Conservation (phyloP, 2,329 filamentous ascomycete species). For the Ascochyta lentis region DNA sequence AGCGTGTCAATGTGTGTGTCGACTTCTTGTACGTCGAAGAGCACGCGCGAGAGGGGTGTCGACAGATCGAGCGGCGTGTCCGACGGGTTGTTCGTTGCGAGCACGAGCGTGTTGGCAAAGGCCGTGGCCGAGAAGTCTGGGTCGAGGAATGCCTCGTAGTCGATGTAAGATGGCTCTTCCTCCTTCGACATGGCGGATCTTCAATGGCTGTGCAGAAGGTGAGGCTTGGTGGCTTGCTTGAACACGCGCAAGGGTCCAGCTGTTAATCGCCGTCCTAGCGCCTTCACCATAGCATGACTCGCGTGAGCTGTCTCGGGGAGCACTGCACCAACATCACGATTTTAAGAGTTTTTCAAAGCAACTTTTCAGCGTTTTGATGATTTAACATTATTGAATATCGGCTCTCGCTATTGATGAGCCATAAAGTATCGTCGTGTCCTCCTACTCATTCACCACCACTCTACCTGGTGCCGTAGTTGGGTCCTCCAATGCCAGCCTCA, state of each 20-base stretch:
- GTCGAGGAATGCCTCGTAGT: conserved; percentile 90
- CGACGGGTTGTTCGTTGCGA: conserved; percentile 88
- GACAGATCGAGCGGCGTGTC: conserved; percentile 92
- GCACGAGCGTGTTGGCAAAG: conserved; percentile 89
- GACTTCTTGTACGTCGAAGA: conserved; percentile 96
- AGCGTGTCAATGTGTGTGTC: conserved; percentile 93
- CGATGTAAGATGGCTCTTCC: conserved; percentile 81
- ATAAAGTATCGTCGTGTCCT: not conserved
- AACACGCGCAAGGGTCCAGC: conserved; percentile 8
- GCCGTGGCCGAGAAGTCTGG: conserved; percentile 79
- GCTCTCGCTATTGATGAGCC: not conserved
- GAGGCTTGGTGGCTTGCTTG: conserved; percentile 3
- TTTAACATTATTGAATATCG: conserved; percentile 5
- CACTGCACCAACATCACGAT: no score
- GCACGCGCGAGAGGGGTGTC: conserved; percentile 87
- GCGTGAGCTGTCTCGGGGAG: conserved; percentile 7
- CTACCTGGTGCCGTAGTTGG: conserved; percentile 22
- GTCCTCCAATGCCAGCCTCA: conserved; percentile 26
- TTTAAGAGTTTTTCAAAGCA: not conserved
- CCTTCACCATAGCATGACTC: conserved; percentile 11
- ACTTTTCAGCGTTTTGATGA: not conserved
- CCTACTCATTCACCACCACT: not conserved
- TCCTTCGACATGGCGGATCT: conserved; percentile 42
- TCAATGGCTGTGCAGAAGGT: conserved; percentile 4
- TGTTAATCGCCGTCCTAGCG: conserved; percentile 12